Evolutionary conservation across 1,284 basidiomycete species (phyloP), one percentile per base, ranked within the genome.

Genomic region (Melampsora americana): DNA sequence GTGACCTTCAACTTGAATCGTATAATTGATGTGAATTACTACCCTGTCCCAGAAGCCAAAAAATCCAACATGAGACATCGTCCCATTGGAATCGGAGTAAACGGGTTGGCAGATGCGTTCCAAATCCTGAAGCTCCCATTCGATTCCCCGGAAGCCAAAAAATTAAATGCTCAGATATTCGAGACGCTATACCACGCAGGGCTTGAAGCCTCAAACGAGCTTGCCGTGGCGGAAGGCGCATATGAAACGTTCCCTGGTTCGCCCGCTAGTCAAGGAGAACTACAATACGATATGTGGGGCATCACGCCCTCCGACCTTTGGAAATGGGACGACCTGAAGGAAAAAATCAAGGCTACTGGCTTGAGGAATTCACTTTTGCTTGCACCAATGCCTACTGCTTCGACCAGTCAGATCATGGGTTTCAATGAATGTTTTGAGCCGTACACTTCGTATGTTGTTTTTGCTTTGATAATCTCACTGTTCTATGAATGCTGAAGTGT

Each of bases 371-470:
- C 95, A 73, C 86, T 99, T n/a, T 86, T 99, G 12, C 85, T 93
- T 78, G 91, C 96, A 0, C 96, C 95, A 20, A 99, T 99, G 96
- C 96, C 96, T 0, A 99, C 96, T 30, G 96, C 96, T 0, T 97
- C 94, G 46, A 99, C 96, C 7, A 95, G 92, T 84, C 96, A 99
- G 85, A 99, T 99, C 80, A 87, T 99, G 69, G 96, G 96, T 69
- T 93, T 92, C 87, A 99, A 99, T 84, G 96, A 99, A 83, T 99
- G 96, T 85, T 97, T 95, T 83, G 94, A 96, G 85, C 92, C 93
- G 0, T 96, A 95, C 83, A 96, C 93, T 0, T 93, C 89, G 90
- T 90, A 79, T 76, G 85, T 82, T 20, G 5, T 32, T 53, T 46
- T n/a, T 26, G 39, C 0, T 2, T 39, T 48, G 26, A 35, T n/a